Conservation (phyloP, 768 basidiomycete genomes). For the Lactarius trivialis region DNA sequence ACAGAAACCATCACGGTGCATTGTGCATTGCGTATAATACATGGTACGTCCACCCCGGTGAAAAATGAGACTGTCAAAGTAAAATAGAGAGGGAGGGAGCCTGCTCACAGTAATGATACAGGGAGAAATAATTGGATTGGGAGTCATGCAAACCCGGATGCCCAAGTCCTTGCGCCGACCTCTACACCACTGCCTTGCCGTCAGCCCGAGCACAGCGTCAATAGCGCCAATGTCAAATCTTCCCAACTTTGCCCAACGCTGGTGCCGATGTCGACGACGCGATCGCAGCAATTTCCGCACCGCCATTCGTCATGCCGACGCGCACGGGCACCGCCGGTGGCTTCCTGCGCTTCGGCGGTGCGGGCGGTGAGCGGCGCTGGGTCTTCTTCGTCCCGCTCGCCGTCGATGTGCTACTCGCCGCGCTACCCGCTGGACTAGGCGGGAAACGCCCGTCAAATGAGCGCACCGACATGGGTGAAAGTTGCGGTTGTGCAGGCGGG, state of each 20-base stretch:
- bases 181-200: not conserved
- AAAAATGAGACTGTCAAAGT: not conserved
- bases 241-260: slow-evolving; percentile 1
- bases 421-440: slow-evolving; percentile 5
- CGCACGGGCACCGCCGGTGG: slow-evolving; percentile 60
- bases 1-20: not conserved
- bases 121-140: not conserved
- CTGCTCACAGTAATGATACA: not conserved
- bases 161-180: not conserved
- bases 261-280: slow-evolving; percentile 33
- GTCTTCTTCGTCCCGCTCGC: slow-evolving; percentile 1
- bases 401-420: not conserved
- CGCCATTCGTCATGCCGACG: slow-evolving; percentile 38
- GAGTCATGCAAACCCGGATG: not conserved
- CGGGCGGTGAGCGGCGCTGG: slow-evolving; percentile 47
- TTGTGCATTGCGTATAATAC: not conserved
- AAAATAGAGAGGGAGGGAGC: not conserved
- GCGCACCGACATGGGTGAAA: slow-evolving; percentile 18
- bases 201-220: not conserved
- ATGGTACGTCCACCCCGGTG: slow-evolving; percentile 4
- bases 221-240: not conserved
- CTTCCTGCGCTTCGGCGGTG: slow-evolving; percentile 61
- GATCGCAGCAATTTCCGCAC: slow-evolving; percentile 56
- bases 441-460: slow-evolving; percentile 23
- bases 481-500: slow-evolving; percentile 20